Evolutionary conservation across 495 filamentous ascomycete species (phyloP), one percentile per base, ranked within the genome.

Genomic region (Sabuloglossum arenarium): DNA sequence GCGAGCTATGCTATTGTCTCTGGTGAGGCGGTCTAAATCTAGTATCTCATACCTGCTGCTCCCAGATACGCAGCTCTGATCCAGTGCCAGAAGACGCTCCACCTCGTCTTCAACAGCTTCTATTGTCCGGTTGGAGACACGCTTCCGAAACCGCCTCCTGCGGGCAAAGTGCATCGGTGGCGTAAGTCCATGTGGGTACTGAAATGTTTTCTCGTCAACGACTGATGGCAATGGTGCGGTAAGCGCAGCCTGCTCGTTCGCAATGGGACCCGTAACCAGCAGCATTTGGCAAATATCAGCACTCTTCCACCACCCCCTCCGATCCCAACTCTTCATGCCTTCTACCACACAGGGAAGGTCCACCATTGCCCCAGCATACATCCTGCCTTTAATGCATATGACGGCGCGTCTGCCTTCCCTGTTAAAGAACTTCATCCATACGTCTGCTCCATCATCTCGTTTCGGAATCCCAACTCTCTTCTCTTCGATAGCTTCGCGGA

Each of bases 201-300:
- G 83, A 54, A 80, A 74, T 1, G 76, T 75, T 55, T 74, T 73
- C 23, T 72, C 68, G 46, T 80, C 70, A 37, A 94, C 71, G 23
- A 82, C 78, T 8, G 67, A 63, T 14, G 88, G 88, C 10, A 91
- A 67, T 0, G 76, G 72, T 66, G 71, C 68, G 55, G 74, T 73
- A 70, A 83, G 53, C 0, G 85, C 87, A 61, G 93, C 85, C 9
- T 80, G 72, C 58, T 97, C 89, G 53, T 68, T 79, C 11, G 73
- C 62, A 25, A 94, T 79, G 31, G 64, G 70, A 2, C 84, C 84
- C 56, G 89, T 75, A 0, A 96, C 84, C 30, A 93, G 69, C 2
- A 97, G 73, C 86, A 99, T 94, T 72, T 99, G 93, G 58, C 83
- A 91, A 8, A 99, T 79, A 68, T 99, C 93, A 3, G 85, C 85